Evolutionary conservation across 495 filamentous ascomycete genomes (phyloP).

Genomic region (Aspergillus ostianus): DNA sequence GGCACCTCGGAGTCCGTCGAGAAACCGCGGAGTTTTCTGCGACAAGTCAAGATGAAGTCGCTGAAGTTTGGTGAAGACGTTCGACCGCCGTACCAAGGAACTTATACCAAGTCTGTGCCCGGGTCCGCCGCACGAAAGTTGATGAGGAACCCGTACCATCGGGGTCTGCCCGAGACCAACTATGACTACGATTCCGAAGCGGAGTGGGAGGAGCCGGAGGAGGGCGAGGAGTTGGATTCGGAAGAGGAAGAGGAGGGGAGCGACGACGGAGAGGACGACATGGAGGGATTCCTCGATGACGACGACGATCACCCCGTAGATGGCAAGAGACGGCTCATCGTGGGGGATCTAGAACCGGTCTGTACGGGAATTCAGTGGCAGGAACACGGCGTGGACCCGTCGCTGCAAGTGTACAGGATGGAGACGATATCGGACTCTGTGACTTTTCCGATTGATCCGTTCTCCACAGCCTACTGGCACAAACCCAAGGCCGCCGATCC

Average conservation of each 20-base stretch:
- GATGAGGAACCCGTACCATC: conserved; percentile 67
- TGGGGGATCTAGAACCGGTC: conserved; percentile 70
- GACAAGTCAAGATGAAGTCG: conserved; percentile 67
- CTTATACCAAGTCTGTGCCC: conserved; percentile 61
- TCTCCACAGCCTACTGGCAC: conserved; percentile 79
- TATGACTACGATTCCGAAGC: conserved; percentile 98
- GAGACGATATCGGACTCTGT: conserved; percentile 63
- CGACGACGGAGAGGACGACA: conserved; percentile 54
- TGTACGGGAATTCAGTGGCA: conserved; percentile 84
- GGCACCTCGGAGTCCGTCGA: conserved; percentile 18
- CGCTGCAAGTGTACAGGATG: conserved; percentile 59
- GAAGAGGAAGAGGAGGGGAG: conserved; percentile 73
- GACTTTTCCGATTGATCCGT: conserved; percentile 73
- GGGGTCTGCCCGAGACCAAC: conserved; percentile 63
- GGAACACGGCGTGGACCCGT: conserved; percentile 46
- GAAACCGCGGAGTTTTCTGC: conserved; percentile 54
- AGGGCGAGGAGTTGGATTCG: conserved; percentile 73
- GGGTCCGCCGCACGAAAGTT: conserved; percentile 52
- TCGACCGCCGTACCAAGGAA: conserved; percentile 85
- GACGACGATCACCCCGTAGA: conserved; percentile 44
- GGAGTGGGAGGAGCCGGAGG: conserved; percentile 85
- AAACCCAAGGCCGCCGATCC: conserved; percentile 32
- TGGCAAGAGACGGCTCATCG: conserved; percentile 48
- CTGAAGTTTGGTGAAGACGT: conserved; percentile 85
- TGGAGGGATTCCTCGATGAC: conserved; percentile 55